These are phyloP conservation scores for Tetraselmis chui DNA, from an alignment of 139 green algal genomes.

Conservation along the genomic window DNA sequence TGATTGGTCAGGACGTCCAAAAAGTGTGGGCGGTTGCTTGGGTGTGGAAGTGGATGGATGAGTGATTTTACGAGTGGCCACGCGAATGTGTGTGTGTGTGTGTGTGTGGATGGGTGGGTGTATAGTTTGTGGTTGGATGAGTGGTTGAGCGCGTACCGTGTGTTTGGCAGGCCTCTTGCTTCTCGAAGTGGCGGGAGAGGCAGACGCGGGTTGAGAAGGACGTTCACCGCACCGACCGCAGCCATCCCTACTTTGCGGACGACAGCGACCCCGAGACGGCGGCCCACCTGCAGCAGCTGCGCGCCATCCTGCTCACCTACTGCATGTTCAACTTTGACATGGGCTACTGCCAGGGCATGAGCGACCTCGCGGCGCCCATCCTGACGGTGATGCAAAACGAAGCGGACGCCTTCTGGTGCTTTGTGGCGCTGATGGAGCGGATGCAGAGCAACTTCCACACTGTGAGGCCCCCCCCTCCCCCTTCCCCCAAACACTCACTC, in stretches of 20 bases:
- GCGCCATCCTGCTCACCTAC: conserved; percentile 64
- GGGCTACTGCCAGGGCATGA: conserved; percentile 88
- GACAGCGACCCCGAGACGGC: conserved; percentile 29
- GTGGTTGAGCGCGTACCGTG: background rate
- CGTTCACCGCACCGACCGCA: conserved; percentile 61
- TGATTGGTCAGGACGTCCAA: too few species aligned
- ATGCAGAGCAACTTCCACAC: conserved; percentile 67
- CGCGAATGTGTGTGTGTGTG: too few species aligned
- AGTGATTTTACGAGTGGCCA: too few species aligned
- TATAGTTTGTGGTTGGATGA: too few species aligned
- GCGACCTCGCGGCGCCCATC: conserved; percentile 66
- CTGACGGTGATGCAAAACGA: conserved; percentile 61
- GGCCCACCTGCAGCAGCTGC: conserved; percentile 29
- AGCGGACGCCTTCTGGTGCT: conserved; percentile 67
- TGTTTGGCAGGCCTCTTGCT: conserved; percentile 46
- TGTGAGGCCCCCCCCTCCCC: conserved; percentile 45
- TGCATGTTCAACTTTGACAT: conserved; percentile 82
- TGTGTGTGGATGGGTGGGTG: too few species aligned
- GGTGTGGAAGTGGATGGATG: too few species aligned
- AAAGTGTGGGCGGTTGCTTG: too few species aligned
- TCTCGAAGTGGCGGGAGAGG: conserved; percentile 67
- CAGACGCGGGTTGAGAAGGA: conserved; percentile 77
- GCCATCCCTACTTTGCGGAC: conserved; percentile 45
- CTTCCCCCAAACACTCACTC: too few species aligned
- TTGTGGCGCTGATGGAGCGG: conserved; percentile 77